Base-by-base conservation (phyloP, 225 moss, liverwort and hornwort genomes). In the Anthoceros angustus region DNA sequence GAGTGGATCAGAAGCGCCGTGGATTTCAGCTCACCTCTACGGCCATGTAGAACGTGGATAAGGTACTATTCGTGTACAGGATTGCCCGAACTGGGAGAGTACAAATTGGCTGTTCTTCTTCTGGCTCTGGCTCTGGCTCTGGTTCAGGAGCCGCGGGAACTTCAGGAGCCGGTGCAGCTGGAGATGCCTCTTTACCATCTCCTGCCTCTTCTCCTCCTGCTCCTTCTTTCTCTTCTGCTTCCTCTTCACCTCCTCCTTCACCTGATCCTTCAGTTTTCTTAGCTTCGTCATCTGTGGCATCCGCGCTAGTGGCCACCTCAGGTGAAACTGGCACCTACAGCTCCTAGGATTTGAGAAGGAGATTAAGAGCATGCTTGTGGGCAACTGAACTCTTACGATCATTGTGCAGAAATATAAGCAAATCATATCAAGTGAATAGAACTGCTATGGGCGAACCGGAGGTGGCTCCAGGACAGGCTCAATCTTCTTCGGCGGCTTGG, bases 11-110 rank as follows among this genome's bases (percentile, higher is more conserved):
- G 38, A 32, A 1, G 32, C 4, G 65, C 12, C 8, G 24, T 14
- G 12, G 43, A 38, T 21, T 18, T 39, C 4, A 40, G 63, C 61
- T 40, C 71, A 94, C 93, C 83, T 86, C 91, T 61, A 88, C 71
- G 16, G 86, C 86, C 66, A 91, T 79, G 63, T 95, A 95, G 68
- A 95, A 95, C 65, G 80, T 95, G 73, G 85, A 84, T 66, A 82
- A 71, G 71, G 61, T 69, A 21, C 85, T 65, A 23, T 80, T 66
- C 23, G 88, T 77, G 67, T 95, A 88, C 61, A 88, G 70, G 49
- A 95, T 68, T 32, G 88, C 82, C 66, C 91, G 85, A 55, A 95
- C 88, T 21, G 91, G 83, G 70, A 79, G 91, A 38, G 83, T 91
- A 75, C 81, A 88, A 39, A 85, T 72, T 64, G 82, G 77, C 65